phyloP scores from a whole-genome alignment of 495 filamentous ascomycete species.

The Cenococcum geophilum region DNA sequence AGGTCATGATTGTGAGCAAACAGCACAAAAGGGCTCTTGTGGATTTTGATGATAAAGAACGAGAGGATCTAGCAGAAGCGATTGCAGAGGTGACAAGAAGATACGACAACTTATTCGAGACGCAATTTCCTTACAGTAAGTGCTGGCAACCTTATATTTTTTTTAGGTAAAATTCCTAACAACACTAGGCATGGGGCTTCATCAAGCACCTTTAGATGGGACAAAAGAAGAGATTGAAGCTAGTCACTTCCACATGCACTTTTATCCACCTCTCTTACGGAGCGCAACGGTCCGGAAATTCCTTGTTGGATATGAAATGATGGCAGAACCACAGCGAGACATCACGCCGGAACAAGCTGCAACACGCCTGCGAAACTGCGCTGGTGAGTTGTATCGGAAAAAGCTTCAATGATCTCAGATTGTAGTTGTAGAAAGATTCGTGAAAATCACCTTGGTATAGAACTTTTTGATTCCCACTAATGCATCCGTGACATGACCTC shows the following conservation, averaged over 20 bases:
- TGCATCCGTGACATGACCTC: too few species aligned
- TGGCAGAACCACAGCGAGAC: slow-evolving; percentile 94
- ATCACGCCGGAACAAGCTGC: slow-evolving; percentile 97
- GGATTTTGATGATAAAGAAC: slow-evolving; percentile 66
- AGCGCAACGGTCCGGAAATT: slow-evolving; percentile 95
- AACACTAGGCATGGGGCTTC: slow-evolving; percentile 59
- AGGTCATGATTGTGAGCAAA: slow-evolving; percentile 84
- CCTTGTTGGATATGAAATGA: slow-evolving; percentile 88
- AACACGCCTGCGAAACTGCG: slow-evolving; percentile 63
- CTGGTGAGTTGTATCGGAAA: slow-evolving; percentile 78
- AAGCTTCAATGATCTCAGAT: slow-evolving; percentile 36
- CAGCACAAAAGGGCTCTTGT: slow-evolving; percentile 73
- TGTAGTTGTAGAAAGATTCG: not conserved
- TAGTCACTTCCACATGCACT: slow-evolving; percentile 92
- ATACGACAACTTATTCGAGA: slow-evolving; percentile 97
- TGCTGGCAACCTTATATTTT: slow-evolving; percentile 2
- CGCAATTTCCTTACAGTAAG: slow-evolving; percentile 86
- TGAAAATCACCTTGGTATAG: not conserved
- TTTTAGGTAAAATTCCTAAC: slow-evolving; percentile 13
- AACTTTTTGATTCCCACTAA: not conserved
- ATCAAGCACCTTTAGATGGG: slow-evolving; percentile 90
- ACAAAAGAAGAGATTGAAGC: slow-evolving; percentile 74
- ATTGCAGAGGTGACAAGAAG: slow-evolving; percentile 80
- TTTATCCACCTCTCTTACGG: slow-evolving; percentile 87
- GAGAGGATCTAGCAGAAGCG: slow-evolving; percentile 65